Evolutionary conservation across 2,329 filamentous ascomycete genomes (phyloP), one percentile per base, ranked within the genome.

Genomic region (Cephalotrichum gorgonifer): DNA sequence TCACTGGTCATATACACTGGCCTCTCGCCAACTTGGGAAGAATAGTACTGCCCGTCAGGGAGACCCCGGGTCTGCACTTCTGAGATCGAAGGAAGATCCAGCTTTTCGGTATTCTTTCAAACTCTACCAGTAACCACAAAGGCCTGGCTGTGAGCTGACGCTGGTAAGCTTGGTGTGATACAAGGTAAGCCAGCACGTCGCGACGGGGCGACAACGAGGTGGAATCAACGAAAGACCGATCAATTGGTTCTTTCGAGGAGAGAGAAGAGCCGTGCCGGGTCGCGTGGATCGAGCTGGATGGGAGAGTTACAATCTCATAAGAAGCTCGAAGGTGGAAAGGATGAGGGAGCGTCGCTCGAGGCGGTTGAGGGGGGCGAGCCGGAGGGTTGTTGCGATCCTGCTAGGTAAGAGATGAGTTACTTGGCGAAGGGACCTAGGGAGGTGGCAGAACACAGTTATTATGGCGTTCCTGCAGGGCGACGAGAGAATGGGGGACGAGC

Each of bases 61-160:
- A 77, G 76, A 74, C 83, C 84, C 80, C 86, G 83, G 78, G 83
- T 80, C 71, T 87, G 83, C 73, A 86, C 80, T 74, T 87, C 83
- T 64, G 85, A 85, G 64, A 89, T 85, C 72, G 86, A 86, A 72
- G 87, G 86, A 69, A 90, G 82, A 86, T 90, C 88, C 88, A 94
- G 88, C 76, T 90, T 93, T 84, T 80, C 87, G 86, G 81, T 85
- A 71, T 80, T 73, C 51, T 46, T 33, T 48, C 51, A 20, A 23
- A n/a, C 14, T 17, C 38, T 22, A 43, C 17, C 22, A 35, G 28
- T 22, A 30, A 43, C 47, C 22, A 22, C 47, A 3, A n/a, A 14
- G n/a, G 33, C n/a, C 33, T 38, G 33, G 33, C 33, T n/a, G 15
- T 38, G 33, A 38, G 33, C 33, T 38, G 33, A 38, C 8, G 33